Conservation (phyloP, 139 green algal species). For the Chlamydomonas sp. region DNA sequence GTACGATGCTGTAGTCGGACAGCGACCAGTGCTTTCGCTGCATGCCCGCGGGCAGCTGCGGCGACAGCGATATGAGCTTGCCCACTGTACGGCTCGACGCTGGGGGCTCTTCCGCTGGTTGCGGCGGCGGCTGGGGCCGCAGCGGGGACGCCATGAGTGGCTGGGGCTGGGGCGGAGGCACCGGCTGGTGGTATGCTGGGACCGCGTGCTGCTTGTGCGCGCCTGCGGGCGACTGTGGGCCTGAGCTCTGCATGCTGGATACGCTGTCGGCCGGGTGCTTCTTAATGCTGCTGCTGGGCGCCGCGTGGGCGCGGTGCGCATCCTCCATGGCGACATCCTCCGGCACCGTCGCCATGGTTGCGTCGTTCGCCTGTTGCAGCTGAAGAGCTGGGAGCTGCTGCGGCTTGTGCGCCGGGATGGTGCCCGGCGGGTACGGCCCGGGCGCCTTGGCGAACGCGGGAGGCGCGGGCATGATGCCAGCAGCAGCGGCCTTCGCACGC, state of each 20-base stretch:
- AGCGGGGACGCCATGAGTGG: not conserved
- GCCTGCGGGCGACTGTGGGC: not conserved
- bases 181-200: not conserved
- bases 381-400: not conserved
- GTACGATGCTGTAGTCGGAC: conserved; percentile 57
- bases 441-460: not conserved
- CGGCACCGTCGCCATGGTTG: conserved; percentile 21
- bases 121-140: not conserved
- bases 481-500: not conserved
- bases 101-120: not conserved
- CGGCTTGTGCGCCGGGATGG: not conserved
- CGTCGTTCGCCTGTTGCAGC: not conserved
- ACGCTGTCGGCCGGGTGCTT: conserved; percentile 21
- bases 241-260: not conserved
- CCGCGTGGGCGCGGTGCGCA: not conserved
- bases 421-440: not conserved
- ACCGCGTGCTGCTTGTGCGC: not conserved
- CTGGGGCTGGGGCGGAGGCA: not conserved
- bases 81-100: not conserved
- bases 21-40: conserved; percentile 58
- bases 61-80: conserved; percentile 46
- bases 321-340: conserved; percentile 43
- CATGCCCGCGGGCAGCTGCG: conserved; percentile 53
- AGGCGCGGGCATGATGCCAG: no score
- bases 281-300: not conserved